A percentile compares a stretch with the other conserved stretches of the same genome.
Conservation (phyloP, 2,329 filamentous ascomycete genomes). For the Colletotrichum liaoningense region DNA sequence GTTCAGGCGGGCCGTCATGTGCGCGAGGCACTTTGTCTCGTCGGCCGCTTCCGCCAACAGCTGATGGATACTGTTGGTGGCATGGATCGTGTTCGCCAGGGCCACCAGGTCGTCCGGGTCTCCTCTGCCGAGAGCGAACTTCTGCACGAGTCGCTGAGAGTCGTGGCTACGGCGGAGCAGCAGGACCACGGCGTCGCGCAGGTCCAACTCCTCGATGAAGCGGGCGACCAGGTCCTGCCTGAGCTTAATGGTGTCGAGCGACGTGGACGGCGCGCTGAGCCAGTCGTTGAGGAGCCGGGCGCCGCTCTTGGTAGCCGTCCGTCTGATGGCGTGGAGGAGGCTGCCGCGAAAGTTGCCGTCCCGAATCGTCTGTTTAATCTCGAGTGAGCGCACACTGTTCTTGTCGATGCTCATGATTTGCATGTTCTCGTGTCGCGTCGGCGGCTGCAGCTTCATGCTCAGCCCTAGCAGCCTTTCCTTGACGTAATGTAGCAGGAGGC, state of each 20-base stretch:
- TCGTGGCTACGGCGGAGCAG: constrained; percentile 84
- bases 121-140: constrained; percentile 92
- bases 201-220: constrained; percentile 73
- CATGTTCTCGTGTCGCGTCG: constrained; percentile 77
- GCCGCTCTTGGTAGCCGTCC: constrained; percentile 92
- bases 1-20: constrained; percentile 68
- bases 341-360: constrained; percentile 86
- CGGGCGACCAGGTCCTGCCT: constrained; percentile 85
- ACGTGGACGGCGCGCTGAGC: constrained; percentile 93
- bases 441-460: constrained; percentile 85
- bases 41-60: constrained; percentile 51
- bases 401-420: constrained; percentile 92
- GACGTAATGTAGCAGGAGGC: constrained; percentile 86
- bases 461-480: constrained; percentile 80
- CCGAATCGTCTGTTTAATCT: constrained; percentile 87
- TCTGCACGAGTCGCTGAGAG: constrained; percentile 89
- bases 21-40: constrained; percentile 50
- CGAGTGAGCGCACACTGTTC: constrained; percentile 88
- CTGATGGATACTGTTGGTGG: constrained; percentile 74
- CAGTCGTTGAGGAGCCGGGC: constrained; percentile 86
- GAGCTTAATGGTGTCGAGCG: constrained; percentile 78
- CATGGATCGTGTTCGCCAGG: constrained; percentile 82
- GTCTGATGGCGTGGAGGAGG: constrained; percentile 87
- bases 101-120: constrained; percentile 90
- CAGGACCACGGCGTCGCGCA: constrained; percentile 76